phyloP scores from a whole-genome alignment of 345 rosid genomes.

The Dipteronia sinensis region DNA sequence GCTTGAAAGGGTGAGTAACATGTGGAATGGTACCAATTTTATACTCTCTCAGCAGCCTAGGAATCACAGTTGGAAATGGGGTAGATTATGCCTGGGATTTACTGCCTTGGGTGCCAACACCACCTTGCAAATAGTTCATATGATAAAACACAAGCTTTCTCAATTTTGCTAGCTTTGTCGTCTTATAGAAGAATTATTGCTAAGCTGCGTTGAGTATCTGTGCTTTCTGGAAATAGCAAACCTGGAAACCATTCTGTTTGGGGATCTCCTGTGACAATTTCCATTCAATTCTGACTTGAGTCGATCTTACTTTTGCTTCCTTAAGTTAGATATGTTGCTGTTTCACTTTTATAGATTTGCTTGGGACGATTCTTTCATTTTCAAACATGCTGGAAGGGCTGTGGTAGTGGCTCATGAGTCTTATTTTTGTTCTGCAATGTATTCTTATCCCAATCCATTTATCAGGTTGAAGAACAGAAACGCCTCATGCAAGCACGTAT shows the following conservation, averaged over 20 bases:
- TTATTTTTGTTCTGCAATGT: background rate
- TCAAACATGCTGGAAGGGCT: constrained; percentile 2
- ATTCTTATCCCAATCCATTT: constrained; percentile 13
- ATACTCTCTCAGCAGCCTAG: background rate
- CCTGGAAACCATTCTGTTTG: background rate
- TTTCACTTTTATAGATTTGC: background rate
- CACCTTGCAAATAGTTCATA: background rate
- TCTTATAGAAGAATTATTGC: background rate
- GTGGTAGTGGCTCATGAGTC: background rate
- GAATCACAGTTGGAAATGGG: background rate
- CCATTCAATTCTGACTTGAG: background rate
- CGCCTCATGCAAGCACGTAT: constrained; percentile 42
- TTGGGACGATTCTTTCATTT: background rate
- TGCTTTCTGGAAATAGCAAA: background rate
- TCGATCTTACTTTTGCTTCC: background rate
- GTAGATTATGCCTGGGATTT: background rate
- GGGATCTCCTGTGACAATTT: background rate
- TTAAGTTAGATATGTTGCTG: background rate
- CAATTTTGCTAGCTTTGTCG: background rate
- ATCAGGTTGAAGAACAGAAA: constrained; percentile 67
- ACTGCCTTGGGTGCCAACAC: background rate
- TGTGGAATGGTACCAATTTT: background rate
- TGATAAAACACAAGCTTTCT: background rate
- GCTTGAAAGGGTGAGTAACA: constrained; percentile 57
- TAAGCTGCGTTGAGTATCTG: background rate